A percentile compares a stretch with the other conserved stretches of the same genome.
phyloP scores from a whole-genome alignment of 257 asterid species.

The Nicotiana benthamiana region DNA sequence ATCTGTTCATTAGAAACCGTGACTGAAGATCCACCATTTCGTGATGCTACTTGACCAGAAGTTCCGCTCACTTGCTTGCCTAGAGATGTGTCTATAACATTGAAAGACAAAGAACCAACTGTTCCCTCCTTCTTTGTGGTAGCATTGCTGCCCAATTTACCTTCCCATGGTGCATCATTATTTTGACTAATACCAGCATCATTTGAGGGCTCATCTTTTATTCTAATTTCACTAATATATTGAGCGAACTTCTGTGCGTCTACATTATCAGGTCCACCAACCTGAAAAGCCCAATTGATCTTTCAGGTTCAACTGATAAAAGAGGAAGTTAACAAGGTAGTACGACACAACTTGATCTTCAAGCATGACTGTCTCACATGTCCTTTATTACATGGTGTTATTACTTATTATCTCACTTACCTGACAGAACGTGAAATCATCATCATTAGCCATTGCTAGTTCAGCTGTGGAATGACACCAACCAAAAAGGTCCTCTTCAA shows the following conservation, averaged over 20 bases:
- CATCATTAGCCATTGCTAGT: constrained; percentile 43
- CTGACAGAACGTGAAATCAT: constrained; percentile 61
- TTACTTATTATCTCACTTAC: constrained; percentile 25
- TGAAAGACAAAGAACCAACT: constrained; percentile 62
- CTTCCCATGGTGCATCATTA: constrained; percentile 35
- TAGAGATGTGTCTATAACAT: constrained; percentile 51
- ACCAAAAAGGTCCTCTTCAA: constrained; percentile 2
- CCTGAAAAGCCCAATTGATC: constrained; percentile 22
- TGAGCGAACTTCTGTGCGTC: constrained; percentile 35
- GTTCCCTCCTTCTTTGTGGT: constrained; percentile 31
- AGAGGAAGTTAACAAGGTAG: background rate
- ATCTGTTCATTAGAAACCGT: constrained; percentile 22
- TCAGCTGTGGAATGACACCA: constrained; percentile 15
- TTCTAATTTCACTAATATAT: constrained; percentile 29
- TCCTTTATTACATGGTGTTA: background rate
- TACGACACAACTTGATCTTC: background rate
- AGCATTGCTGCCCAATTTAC: constrained; percentile 15
- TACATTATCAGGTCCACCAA: constrained; percentile 23
- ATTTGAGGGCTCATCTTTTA: constrained; percentile 31
- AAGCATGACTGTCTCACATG: background rate
- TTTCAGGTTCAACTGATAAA: background rate
- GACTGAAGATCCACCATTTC: constrained; percentile 29
- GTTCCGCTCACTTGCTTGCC: constrained; percentile 17
- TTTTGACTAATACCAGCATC: constrained; percentile 15
- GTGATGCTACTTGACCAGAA: constrained; percentile 15